A percentile compares a stretch with the other conserved stretches of the same genome.
Evolutionary conservation across 495 filamentous ascomycete genomes (phyloP).

Genomic region (Xylaria venustula): DNA sequence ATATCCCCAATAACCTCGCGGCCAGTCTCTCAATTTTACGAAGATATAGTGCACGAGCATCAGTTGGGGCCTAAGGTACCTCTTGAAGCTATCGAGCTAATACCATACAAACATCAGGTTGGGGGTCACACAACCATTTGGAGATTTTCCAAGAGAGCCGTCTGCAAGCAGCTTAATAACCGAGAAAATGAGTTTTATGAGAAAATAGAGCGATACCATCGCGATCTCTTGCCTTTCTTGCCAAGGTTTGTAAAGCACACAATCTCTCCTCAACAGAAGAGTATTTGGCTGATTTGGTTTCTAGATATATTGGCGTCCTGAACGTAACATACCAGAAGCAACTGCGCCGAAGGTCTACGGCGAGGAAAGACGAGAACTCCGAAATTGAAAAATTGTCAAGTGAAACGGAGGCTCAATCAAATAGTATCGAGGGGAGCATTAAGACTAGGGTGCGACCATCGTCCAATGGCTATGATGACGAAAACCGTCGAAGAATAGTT

Average conservation of each 20-base stretch:
- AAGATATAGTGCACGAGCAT: slow-evolving; percentile 48
- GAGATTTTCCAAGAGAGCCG: slow-evolving; percentile 88
- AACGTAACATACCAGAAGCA: slow-evolving; percentile 96
- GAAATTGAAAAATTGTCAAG: slow-evolving; percentile 21
- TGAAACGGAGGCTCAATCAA: slow-evolving; percentile 22
- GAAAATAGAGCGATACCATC: slow-evolving; percentile 84
- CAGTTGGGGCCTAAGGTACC: slow-evolving; percentile 56
- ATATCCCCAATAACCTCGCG: slow-evolving; percentile 32
- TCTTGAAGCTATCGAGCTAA: slow-evolving; percentile 88
- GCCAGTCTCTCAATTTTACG: slow-evolving; percentile 38
- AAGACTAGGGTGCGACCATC: slow-evolving; percentile 6
- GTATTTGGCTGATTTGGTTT: slow-evolving; percentile 20
- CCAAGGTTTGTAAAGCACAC: slow-evolving; percentile 68
- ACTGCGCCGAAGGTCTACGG: slow-evolving; percentile 61
- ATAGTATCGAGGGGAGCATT: slow-evolving; percentile 17
- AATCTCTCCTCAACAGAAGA: background rate
- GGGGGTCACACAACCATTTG: slow-evolving; percentile 96
- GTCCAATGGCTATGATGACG: slow-evolving; percentile 24
- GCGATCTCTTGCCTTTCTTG: slow-evolving; percentile 83
- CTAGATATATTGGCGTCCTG: slow-evolving; percentile 92
- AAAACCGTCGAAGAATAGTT: slow-evolving; percentile 59
- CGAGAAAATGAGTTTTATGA: slow-evolving; percentile 98
- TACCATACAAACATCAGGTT: slow-evolving; percentile 96
- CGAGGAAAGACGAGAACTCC: slow-evolving; percentile 42
- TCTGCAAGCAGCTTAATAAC: slow-evolving; percentile 97